A percentile compares a stretch with the other conserved stretches of the same genome.
Conservation (phyloP, 192 early-diverging fungal species). For the Blastocladiella britannica region DNA sequence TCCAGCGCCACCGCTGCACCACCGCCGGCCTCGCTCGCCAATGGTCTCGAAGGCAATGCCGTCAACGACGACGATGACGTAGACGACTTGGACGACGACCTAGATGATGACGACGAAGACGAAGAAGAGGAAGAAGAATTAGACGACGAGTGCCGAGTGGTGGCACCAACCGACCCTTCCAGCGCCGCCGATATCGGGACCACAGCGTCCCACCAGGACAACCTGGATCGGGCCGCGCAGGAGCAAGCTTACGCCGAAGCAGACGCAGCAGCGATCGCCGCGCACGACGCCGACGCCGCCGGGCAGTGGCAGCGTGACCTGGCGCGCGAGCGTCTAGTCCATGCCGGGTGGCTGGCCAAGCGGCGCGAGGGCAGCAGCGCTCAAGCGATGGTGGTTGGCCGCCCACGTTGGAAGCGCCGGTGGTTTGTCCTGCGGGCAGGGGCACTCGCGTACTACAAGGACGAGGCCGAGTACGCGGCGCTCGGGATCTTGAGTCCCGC, state of each 20-base stretch:
- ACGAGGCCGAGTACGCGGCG: constrained; percentile 33
- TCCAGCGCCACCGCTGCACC: too few species aligned
- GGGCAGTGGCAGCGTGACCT: background rate
- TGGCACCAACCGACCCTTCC: too few species aligned
- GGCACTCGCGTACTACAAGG: constrained; percentile 29
- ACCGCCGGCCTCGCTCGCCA: too few species aligned
- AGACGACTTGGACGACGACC: background rate
- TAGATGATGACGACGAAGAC: background rate
- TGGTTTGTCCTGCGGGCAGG: constrained; percentile 34
- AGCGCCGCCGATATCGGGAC: too few species aligned
- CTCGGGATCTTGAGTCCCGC: constrained; percentile 19
- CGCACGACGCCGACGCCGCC: background rate
- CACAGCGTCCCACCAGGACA: too few species aligned
- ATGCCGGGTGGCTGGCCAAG: background rate
- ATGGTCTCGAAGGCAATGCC: background rate
- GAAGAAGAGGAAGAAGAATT: background rate
- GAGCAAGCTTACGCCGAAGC: too few species aligned
- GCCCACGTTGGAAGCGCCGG: constrained; percentile 27
- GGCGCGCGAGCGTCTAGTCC: background rate
- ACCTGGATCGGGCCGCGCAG: too few species aligned
- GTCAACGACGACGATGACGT: background rate
- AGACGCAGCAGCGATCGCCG: background rate
- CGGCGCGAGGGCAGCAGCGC: background rate
- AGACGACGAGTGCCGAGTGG: background rate
- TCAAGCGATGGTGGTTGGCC: background rate